Evolutionary conservation across 1,284 basidiomycete genomes (phyloP), one percentile per base, ranked within the genome.

Genomic region (Irpex sp.): DNA sequence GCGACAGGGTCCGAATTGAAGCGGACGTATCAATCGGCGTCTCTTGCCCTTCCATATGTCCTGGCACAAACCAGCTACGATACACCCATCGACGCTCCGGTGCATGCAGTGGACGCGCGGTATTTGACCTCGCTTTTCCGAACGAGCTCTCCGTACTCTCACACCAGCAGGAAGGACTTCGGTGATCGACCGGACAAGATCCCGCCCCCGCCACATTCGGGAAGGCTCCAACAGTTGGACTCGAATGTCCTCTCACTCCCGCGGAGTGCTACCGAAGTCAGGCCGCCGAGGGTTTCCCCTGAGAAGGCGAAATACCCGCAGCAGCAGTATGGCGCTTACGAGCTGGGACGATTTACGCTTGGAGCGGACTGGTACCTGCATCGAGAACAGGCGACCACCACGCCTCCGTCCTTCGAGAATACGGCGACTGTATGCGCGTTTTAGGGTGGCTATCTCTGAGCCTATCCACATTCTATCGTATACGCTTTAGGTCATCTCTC

Each of bases 221-320:
- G 49, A 21, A 43, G 58, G 58, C 35, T 59, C 26, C 49, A 56
- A 33, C 60, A 58, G 19, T 39, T 60, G 37, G 53, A 61, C 26
- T 33, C 60, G 19, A 57, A 56, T 9, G 37, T 9, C 31, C 21
- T 53, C 39, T 47, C 60, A 11, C 60, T 61, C 9, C 57, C 60
- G n/a, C 63, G 37, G 13, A 50, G 17, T 58, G 35, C 50, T 33
- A 8, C 63, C 63, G 63, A 65, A 39, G 49, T 61, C 63, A 46
- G 31, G 13, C 54, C 60, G 39, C 39, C 13, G 11, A 55, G 26
- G 26, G 53, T 33, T 33, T 55, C 53, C 4, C 33, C 21, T 36
- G 21, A 55, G 53, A 55, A 55, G 21, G 13, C 33, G 26, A 55
- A 33, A 26, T 17, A 11, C 9, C 26, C 53, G 21, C 53, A 55